These are phyloP conservation scores for Crithidia mellificae DNA, from an alignment of 208 protist species.

Conservation along the genomic window DNA sequence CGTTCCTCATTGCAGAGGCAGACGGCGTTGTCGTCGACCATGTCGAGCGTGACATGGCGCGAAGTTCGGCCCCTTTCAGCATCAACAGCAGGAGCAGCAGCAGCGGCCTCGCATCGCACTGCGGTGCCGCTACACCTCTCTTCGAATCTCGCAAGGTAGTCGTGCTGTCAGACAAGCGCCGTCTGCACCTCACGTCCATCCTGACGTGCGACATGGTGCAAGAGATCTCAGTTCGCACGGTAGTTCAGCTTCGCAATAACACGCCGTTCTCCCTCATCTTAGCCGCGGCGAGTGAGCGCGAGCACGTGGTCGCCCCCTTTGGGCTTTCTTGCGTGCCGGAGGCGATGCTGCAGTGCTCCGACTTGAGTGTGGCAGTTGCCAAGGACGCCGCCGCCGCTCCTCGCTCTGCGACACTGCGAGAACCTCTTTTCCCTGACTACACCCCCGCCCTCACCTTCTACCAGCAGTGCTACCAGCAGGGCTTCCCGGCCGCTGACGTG, in stretches of 20 bases:
- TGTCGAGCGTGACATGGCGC: conserved; percentile 22
- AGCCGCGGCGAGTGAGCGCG: conserved; percentile 10
- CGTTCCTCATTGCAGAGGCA: conserved; percentile 13
- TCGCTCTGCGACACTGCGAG: conserved; percentile 17
- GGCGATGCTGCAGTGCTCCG: conserved; percentile 25
- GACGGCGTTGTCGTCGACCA: conserved; percentile 29
- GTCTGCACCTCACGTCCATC: conserved; percentile 28
- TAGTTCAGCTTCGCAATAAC: conserved; percentile 34
- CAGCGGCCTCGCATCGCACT: too few species aligned
- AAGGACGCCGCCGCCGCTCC: too few species aligned
- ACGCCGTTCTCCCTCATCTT: conserved; percentile 28
- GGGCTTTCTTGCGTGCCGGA: conserved; percentile 35
- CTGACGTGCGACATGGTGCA: conserved; percentile 20
- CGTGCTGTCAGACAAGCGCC: conserved; percentile 23
- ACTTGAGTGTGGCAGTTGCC: conserved; percentile 23
- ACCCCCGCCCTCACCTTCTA: conserved; percentile 25
- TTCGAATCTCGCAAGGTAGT: conserved; percentile 17
- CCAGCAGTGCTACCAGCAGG: conserved; percentile 20
- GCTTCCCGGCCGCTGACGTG: conserved; percentile 14
- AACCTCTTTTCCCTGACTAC: conserved; percentile 24
- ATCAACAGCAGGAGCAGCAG: neutral
- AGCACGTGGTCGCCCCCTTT: conserved; percentile 23
- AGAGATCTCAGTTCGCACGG: conserved; percentile 19
- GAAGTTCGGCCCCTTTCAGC: neutral
- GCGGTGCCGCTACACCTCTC: neutral